Conservation (phyloP, 2,329 filamentous ascomycete species). For the Aspergillus cejpii region DNA sequence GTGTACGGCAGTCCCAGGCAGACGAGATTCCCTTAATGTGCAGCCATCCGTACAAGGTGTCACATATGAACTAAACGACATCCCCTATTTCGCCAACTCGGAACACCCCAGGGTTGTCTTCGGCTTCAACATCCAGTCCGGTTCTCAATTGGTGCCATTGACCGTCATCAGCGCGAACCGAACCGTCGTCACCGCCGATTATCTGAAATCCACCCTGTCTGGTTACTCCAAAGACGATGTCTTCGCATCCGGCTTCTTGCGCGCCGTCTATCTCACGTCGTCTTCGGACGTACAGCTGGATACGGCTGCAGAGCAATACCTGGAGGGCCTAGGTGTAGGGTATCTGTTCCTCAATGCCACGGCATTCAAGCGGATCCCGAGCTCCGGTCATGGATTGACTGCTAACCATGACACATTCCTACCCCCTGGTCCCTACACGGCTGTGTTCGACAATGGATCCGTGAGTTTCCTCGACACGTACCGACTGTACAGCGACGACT, state of each 20-base stretch:
- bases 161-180: conserved; percentile 7
- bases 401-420: neutral
- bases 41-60: neutral
- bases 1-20: neutral
- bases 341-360: conserved; percentile 1
- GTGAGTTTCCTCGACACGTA: conserved; percentile 8
- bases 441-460: neutral
- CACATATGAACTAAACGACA: conserved; percentile 3
- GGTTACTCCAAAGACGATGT: conserved; percentile 13
- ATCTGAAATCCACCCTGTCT: conserved; percentile 1
- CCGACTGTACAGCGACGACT: conserved; percentile 9
- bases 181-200: conserved; percentile 3
- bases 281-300: neutral
- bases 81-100: conserved; percentile 7
- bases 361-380: neutral
- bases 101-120: neutral
- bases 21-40: neutral
- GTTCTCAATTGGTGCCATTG: neutral
- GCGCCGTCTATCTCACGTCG: conserved; percentile 8
- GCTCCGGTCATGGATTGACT: neutral
- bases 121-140: neutral
- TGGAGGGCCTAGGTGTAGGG: neutral
- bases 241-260: conserved; percentile 5
- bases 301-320: neutral
- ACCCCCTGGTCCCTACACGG: conserved; percentile 10